Conservation (phyloP, 1,284 basidiomycete genomes). For the Anthracocystis setariae region DNA sequence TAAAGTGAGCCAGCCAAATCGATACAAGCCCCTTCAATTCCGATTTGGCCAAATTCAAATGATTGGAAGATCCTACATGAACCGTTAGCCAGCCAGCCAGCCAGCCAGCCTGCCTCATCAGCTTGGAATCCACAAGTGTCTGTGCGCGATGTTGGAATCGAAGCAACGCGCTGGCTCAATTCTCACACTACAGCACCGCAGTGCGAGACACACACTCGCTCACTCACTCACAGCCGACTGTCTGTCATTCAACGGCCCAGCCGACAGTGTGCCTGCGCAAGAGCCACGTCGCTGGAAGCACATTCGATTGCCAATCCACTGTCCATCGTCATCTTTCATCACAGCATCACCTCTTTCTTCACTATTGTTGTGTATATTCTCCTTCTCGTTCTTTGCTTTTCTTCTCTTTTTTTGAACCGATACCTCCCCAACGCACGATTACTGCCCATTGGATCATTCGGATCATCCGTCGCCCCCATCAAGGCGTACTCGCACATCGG, state of each 20-base stretch:
- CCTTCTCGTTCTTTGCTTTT: slow-evolving; percentile 10
- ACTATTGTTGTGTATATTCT: slow-evolving; percentile 35
- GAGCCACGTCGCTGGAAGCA: not conserved
- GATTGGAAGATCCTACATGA: slow-evolving; percentile 4
- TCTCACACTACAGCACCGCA: not conserved
- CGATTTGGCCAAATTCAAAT: slow-evolving; percentile 3
- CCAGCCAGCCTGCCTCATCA: too few species aligned
- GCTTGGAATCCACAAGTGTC: not conserved
- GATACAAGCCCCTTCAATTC: not conserved
- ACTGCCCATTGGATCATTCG: not conserved
- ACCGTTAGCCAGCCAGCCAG: not conserved
- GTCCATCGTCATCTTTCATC: slow-evolving; percentile 3
- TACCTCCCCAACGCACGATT: slow-evolving; percentile 7
- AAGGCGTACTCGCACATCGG: not conserved
- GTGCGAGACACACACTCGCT: not conserved
- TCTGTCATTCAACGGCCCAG: too few species aligned
- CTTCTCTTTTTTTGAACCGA: slow-evolving; percentile 11
- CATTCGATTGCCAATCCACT: not conserved
- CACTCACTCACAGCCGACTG: not conserved
- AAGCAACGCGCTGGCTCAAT: slow-evolving; percentile 1
- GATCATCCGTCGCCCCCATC: not conserved
- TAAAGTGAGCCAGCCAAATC: not conserved
- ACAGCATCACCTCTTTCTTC: slow-evolving; percentile 3
- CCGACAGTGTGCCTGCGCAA: not conserved
- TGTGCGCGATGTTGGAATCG: slow-evolving; percentile 5